Conservation (phyloP, 2,329 filamentous ascomycete species). For the Cercospora sesami region DNA sequence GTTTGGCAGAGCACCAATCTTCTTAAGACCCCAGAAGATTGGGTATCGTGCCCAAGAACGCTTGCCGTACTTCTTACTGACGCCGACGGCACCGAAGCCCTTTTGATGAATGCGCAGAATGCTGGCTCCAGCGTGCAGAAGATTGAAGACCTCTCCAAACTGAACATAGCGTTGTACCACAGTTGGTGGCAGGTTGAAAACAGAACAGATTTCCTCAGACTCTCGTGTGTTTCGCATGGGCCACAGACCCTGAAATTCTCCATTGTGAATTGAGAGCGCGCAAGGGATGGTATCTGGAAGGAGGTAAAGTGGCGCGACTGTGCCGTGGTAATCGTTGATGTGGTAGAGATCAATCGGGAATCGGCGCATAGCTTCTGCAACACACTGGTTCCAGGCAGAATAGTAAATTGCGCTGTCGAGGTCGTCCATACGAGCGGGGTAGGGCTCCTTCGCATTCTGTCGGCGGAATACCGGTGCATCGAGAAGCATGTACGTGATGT, state of each 20-base stretch:
- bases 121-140: constrained; percentile 65
- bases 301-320: constrained; percentile 63
- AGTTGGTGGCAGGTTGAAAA: constrained; percentile 62
- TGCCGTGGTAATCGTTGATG: constrained; percentile 66
- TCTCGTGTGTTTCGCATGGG: constrained; percentile 64
- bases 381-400: constrained; percentile 70
- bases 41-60: constrained; percentile 66
- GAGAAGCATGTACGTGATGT: constrained; percentile 68
- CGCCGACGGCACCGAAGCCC: constrained; percentile 67
- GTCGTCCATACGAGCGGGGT: constrained; percentile 69
- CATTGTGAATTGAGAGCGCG: constrained; percentile 66
- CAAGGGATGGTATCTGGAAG: constrained; percentile 63
- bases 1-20: constrained; percentile 64
- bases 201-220: constrained; percentile 62
- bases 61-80: constrained; percentile 68
- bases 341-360: constrained; percentile 66
- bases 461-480: constrained; percentile 67
- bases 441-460: constrained; percentile 63
- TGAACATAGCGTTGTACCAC: constrained; percentile 63
- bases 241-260: constrained; percentile 69
- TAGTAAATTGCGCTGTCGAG: constrained; percentile 68
- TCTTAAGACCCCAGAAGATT: constrained; percentile 67
- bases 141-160: constrained; percentile 68
- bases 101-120: constrained; percentile 67
- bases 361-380: constrained; percentile 62